Evolutionary conservation across 768 basidiomycete species (phyloP).

Genomic region (Sutorius australiensis): DNA sequence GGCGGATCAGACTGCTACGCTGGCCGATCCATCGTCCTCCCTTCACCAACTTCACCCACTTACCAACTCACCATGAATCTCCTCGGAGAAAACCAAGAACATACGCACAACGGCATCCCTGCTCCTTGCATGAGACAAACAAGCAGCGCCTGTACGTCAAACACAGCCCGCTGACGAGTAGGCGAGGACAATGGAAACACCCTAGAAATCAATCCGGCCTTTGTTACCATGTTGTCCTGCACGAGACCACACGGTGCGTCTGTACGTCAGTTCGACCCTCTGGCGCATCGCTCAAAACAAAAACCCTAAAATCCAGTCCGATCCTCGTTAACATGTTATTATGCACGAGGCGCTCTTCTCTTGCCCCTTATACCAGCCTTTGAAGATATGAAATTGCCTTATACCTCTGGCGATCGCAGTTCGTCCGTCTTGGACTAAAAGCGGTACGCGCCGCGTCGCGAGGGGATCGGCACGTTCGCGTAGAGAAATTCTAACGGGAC

Average conservation of each 20-base stretch:
- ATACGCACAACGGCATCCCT: neutral
- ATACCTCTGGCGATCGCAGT: neutral
- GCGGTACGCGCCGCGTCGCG: no score
- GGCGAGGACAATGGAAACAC: neutral
- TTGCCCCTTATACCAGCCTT: neutral
- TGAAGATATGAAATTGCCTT: slow-evolving; percentile 1
- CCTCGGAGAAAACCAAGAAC: neutral
- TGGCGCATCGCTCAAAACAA: no score
- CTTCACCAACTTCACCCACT: no score
- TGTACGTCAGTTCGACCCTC: no score
- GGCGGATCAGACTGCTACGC: neutral
- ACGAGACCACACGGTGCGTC: no score
- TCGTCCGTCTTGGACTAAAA: neutral
- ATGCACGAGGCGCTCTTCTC: neutral
- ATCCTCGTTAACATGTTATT: neutral
- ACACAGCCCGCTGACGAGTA: neutral
- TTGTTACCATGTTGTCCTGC: neutral
- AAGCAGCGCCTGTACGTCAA: neutral
- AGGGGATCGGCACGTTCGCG: neutral
- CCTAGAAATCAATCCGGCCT: neutral
- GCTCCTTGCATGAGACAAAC: neutral
- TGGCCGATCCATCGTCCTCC: neutral
- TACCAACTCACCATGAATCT: neutral
- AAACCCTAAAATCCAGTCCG: neutral
- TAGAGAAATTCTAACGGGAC: neutral